Percentiles rank a stretch among this genome's conserved stretches.
These are phyloP conservation scores for Ogataea chonburiensis DNA, from an alignment of 805 yeast genomes.

Conservation along the genomic window DNA sequence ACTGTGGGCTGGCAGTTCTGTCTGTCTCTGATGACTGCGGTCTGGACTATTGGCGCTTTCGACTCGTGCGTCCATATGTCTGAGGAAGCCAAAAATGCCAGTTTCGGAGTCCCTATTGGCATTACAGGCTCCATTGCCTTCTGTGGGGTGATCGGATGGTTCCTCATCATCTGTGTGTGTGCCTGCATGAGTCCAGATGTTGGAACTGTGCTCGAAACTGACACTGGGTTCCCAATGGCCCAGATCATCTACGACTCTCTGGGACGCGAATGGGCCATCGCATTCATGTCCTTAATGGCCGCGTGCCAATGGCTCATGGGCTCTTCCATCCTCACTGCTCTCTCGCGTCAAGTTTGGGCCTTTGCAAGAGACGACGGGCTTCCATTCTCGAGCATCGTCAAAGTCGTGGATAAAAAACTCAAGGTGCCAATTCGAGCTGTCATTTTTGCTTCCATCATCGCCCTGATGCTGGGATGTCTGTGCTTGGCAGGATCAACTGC, in stretches of 20 bases:
- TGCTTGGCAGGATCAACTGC: slow-evolving; percentile 60
- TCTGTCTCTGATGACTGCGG: slow-evolving; percentile 53
- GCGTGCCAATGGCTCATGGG: slow-evolving; percentile 68
- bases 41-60: slow-evolving; percentile 76
- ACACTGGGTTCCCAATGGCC: slow-evolving; percentile 62
- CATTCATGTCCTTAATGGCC: slow-evolving; percentile 57
- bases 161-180: slow-evolving; percentile 49
- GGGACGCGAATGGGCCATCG: slow-evolving; percentile 65
- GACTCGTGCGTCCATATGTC: slow-evolving; percentile 73
- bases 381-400: slow-evolving; percentile 56
- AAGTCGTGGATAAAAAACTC: slow-evolving; percentile 52
- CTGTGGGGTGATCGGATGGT: slow-evolving; percentile 60
- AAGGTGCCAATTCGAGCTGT: slow-evolving; percentile 70
- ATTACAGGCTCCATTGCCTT: slow-evolving; percentile 56
- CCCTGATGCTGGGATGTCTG: slow-evolving; percentile 54
- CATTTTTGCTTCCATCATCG: slow-evolving; percentile 48
- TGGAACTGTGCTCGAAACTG: slow-evolving; percentile 40
- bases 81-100: slow-evolving; percentile 66
- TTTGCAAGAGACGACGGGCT: slow-evolving; percentile 76
- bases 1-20: slow-evolving; percentile 57
- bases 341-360: slow-evolving; percentile 72
- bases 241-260: slow-evolving; percentile 61
- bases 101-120: slow-evolving; percentile 63
- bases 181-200: slow-evolving; percentile 54
- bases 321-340: slow-evolving; percentile 57